phyloP scores from a whole-genome alignment of 148 eudicot species.

The Chenopodium formosanum region DNA sequence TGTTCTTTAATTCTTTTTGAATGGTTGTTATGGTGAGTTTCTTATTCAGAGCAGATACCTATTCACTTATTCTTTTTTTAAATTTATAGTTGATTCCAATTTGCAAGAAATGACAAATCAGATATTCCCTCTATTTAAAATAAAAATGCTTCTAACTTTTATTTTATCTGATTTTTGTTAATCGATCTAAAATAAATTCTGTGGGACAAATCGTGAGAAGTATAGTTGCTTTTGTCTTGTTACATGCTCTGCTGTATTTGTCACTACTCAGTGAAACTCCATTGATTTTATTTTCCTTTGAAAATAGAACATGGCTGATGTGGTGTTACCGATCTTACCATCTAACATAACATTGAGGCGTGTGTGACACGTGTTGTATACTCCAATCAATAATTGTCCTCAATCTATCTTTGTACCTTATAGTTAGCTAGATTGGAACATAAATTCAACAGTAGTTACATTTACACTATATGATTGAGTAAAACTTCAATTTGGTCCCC shows the following conservation, averaged over 20 bases:
- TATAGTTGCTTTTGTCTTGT: too few species aligned
- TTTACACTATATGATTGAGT: too few species aligned
- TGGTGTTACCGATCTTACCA: not conserved
- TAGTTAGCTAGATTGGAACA: not conserved
- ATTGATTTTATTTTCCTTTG: not conserved
- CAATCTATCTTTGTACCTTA: not conserved
- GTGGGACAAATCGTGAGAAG: too few species aligned
- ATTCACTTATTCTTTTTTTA: slow-evolving; percentile 4
- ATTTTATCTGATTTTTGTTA: too few species aligned
- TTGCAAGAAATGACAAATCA: not conserved
- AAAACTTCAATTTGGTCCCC: too few species aligned
- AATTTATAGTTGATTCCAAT: not conserved
- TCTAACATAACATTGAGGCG: too few species aligned
- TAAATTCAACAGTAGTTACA: not conserved
- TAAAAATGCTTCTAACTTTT: too few species aligned
- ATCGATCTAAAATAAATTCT: too few species aligned
- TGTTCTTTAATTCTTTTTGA: slow-evolving; percentile 19
- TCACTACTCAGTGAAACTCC: too few species aligned
- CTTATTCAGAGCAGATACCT: slow-evolving; percentile 11
- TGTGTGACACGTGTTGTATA: too few species aligned
- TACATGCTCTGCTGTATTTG: too few species aligned
- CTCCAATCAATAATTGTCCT: not conserved
- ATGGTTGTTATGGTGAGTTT: slow-evolving; percentile 15
- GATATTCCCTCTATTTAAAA: too few species aligned
- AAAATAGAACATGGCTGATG: not conserved